Percentiles rank a stretch among this genome's conserved stretches.
Evolutionary conservation across 805 yeast genomes (phyloP).

Genomic region (Ogataea angusta): DNA sequence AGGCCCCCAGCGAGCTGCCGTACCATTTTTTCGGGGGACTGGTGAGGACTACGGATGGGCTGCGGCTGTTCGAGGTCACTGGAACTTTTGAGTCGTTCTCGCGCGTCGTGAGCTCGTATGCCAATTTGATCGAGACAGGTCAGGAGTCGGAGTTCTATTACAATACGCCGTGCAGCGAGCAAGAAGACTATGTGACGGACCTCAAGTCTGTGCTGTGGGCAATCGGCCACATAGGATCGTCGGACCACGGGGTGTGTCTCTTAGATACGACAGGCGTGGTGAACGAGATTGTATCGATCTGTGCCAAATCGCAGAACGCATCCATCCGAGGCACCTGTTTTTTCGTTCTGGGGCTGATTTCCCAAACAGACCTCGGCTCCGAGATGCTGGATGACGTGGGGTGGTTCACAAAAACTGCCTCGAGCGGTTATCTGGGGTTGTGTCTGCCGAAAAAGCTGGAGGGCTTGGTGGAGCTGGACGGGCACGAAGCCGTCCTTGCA

Average conservation of each 20-base stretch:
- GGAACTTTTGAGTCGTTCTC: conserved; percentile 26
- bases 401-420: conserved; percentile 57
- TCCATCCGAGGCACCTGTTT: conserved; percentile 75
- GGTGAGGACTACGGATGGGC: conserved; percentile 78
- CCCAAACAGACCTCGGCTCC: conserved; percentile 72
- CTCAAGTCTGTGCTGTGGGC: conserved; percentile 85
- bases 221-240: conserved; percentile 76
- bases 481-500: conserved; percentile 3
- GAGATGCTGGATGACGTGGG: conserved; percentile 80
- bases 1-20: conserved; percentile 36
- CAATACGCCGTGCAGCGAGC: conserved; percentile 22
- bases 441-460: conserved; percentile 24
- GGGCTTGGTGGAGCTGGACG: conserved; percentile 1
- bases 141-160: conserved; percentile 22
- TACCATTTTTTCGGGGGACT: conserved; percentile 77
- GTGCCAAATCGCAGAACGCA: conserved; percentile 46
- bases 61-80: conserved; percentile 47
- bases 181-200: conserved; percentile 37
- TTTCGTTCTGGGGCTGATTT: conserved; percentile 69
- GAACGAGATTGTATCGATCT: conserved; percentile 50
- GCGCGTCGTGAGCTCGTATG: conserved; percentile 18
- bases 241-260: conserved; percentile 62
- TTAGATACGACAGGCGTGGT: conserved; percentile 47
- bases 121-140: conserved; percentile 13
- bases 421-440: conserved; percentile 36